Evolutionary conservation across 2,329 filamentous ascomycete species (phyloP).

Genomic region (Aspergillus floridensis): DNA sequence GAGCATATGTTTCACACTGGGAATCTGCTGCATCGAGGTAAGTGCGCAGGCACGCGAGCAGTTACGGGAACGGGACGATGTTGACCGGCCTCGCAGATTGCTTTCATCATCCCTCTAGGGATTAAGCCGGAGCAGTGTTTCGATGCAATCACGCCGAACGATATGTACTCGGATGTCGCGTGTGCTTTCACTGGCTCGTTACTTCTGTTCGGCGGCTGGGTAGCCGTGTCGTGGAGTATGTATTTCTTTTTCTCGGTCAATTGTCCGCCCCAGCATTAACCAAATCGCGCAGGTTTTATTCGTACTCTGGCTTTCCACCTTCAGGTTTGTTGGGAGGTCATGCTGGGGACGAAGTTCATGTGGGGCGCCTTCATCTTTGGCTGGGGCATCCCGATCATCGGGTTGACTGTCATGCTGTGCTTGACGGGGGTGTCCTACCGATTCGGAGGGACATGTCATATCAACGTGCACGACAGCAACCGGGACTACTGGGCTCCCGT

Average conservation of each 20-base stretch:
- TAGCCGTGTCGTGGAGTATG: constrained; percentile 75
- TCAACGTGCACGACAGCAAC: constrained; percentile 84
- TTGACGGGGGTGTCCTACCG: constrained; percentile 92
- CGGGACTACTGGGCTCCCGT: constrained; percentile 88
- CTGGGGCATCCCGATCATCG: constrained; percentile 78
- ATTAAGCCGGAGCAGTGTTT: constrained; percentile 77
- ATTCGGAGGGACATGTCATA: constrained; percentile 87
- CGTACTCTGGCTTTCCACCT: constrained; percentile 88
- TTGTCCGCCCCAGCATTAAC: not conserved
- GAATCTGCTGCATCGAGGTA: constrained; percentile 75
- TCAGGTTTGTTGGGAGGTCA: constrained; percentile 95
- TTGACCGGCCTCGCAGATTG: constrained; percentile 57
- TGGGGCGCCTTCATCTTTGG: constrained; percentile 75
- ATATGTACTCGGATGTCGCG: constrained; percentile 76
- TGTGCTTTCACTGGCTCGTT: constrained; percentile 89
- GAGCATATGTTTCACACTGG: constrained; percentile 78
- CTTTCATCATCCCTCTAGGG: constrained; percentile 84
- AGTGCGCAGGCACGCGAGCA: constrained; percentile 32
- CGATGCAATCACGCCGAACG: constrained; percentile 87
- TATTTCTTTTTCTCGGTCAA: not conserved
- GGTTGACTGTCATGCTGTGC: constrained; percentile 71
- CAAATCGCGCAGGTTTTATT: constrained; percentile 62
- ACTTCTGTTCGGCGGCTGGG: constrained; percentile 80
- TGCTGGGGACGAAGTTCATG: constrained; percentile 87
- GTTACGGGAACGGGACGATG: not conserved